Conservation (phyloP, 2,329 filamentous ascomycete species). For the Periconia digitata region DNA sequence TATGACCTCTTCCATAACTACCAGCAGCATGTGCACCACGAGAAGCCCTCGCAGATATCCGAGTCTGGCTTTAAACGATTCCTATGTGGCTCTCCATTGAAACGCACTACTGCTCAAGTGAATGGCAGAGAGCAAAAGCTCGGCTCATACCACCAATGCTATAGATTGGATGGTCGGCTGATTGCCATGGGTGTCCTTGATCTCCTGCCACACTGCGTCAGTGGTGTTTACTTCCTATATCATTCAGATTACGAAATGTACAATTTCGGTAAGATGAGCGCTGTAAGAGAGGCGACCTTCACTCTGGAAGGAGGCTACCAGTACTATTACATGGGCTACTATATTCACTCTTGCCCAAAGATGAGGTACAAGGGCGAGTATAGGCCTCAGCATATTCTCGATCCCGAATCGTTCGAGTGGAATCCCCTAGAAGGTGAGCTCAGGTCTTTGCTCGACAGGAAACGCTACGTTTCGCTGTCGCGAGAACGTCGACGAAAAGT, state of each 20-base stretch:
- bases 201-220: conserved; percentile 73
- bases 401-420: conserved; percentile 67
- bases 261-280: conserved; percentile 74
- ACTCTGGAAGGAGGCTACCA: conserved; percentile 69
- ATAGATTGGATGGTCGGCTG: conserved; percentile 73
- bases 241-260: conserved; percentile 71
- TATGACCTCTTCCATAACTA: conserved; percentile 73
- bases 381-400: conserved; percentile 71
- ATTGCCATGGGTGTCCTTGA: conserved; percentile 78
- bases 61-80: conserved; percentile 68
- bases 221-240: conserved; percentile 82
- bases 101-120: conserved; percentile 46
- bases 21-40: conserved; percentile 71
- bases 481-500: conserved; percentile 33
- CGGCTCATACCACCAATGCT: conserved; percentile 81
- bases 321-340: conserved; percentile 83
- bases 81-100: conserved; percentile 70
- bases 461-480: conserved; percentile 56
- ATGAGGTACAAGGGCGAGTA: conserved; percentile 87
- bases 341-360: conserved; percentile 78
- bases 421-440: conserved; percentile 58
- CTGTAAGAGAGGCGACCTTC: conserved; percentile 70
- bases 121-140: conserved; percentile 59
- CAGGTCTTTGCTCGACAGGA: conserved; percentile 55
- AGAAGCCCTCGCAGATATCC: conserved; percentile 61